phyloP scores from a whole-genome alignment of 1,139 yeast genomes.

The Lodderomyces jiufengensis region DNA sequence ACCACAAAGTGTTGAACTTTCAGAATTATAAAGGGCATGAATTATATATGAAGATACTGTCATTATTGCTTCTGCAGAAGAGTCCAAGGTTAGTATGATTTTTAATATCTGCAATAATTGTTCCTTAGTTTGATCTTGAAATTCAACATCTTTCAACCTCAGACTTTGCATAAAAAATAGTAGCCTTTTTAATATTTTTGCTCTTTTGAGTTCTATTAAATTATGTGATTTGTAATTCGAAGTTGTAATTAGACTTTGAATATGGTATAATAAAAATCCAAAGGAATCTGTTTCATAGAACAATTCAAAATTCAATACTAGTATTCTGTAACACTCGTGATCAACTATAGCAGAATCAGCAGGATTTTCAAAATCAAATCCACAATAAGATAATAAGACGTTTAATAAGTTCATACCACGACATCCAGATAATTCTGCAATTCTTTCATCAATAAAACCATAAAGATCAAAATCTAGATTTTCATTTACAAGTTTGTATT shows the following conservation, averaged over 20 bases:
- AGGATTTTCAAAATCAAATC: constrained; percentile 23
- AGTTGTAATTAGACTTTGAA: constrained; percentile 49
- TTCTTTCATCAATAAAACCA: constrained; percentile 6
- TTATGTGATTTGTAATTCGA: constrained; percentile 52
- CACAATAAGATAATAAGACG: constrained; percentile 23
- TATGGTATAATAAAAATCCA: constrained; percentile 51
- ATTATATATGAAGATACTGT: constrained; percentile 34
- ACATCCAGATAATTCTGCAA: constrained; percentile 8
- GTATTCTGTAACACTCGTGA: constrained; percentile 25
- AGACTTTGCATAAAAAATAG: constrained; percentile 48
- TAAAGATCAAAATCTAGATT: constrained; percentile 17
- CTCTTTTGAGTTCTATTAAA: constrained; percentile 43
- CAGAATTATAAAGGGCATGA: constrained; percentile 31
- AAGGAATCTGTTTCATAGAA: constrained; percentile 40
- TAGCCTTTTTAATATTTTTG: constrained; percentile 52
- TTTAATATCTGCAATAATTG: constrained; percentile 22
- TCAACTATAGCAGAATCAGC: constrained; percentile 30
- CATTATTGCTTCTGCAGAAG: constrained; percentile 38
- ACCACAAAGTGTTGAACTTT: constrained; percentile 30
- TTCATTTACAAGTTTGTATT: constrained; percentile 26
- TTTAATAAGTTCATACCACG: constrained; percentile 16
- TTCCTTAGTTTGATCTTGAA: constrained; percentile 15
- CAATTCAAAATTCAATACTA: constrained; percentile 35
- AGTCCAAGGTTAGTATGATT: constrained; percentile 25
- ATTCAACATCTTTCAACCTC: constrained; percentile 10